Percentiles rank a stretch among this genome's conserved stretches.
phyloP scores from a whole-genome alignment of 805 yeast genomes.

The Ogataea polymorpha region DNA sequence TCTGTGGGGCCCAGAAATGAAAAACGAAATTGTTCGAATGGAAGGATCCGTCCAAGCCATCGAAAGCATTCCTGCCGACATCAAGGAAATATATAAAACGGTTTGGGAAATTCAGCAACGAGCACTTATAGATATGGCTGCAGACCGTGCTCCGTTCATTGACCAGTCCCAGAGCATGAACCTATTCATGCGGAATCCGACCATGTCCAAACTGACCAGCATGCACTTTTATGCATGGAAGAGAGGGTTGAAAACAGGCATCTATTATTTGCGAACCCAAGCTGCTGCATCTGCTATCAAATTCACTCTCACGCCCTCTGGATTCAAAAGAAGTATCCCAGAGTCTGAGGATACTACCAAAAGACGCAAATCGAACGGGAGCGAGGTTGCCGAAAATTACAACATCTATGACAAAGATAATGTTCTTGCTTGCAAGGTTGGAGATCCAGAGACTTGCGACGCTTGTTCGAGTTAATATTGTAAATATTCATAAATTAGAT shows the following conservation, averaged over 20 bases:
- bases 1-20: slow-evolving; percentile 78
- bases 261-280: slow-evolving; percentile 96
- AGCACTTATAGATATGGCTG: slow-evolving; percentile 81
- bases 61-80: slow-evolving; percentile 66
- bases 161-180: slow-evolving; percentile 94
- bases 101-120: slow-evolving; percentile 96
- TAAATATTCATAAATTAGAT: slow-evolving; percentile 5
- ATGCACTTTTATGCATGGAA: slow-evolving; percentile 99
- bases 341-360: slow-evolving; percentile 11
- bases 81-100: slow-evolving; percentile 82
- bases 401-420: slow-evolving; percentile 18
- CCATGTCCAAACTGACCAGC: slow-evolving; percentile 93
- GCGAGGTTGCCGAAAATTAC: slow-evolving; percentile 1
- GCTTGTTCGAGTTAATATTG: slow-evolving; percentile 38
- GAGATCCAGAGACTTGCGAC: slow-evolving; percentile 35
- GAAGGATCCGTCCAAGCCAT: slow-evolving; percentile 86
- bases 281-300: slow-evolving; percentile 97
- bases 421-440: slow-evolving; percentile 20
- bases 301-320: slow-evolving; percentile 63
- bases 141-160: slow-evolving; percentile 68
- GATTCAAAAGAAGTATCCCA: slow-evolving; percentile 13
- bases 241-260: slow-evolving; percentile 97
- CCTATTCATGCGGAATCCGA: slow-evolving; percentile 82
- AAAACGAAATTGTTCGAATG: slow-evolving; percentile 67
- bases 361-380: slow-evolving; percentile 7